Evolutionary conservation across 768 basidiomycete genomes (phyloP).

Genomic region (Cystobasidium tubakii): DNA sequence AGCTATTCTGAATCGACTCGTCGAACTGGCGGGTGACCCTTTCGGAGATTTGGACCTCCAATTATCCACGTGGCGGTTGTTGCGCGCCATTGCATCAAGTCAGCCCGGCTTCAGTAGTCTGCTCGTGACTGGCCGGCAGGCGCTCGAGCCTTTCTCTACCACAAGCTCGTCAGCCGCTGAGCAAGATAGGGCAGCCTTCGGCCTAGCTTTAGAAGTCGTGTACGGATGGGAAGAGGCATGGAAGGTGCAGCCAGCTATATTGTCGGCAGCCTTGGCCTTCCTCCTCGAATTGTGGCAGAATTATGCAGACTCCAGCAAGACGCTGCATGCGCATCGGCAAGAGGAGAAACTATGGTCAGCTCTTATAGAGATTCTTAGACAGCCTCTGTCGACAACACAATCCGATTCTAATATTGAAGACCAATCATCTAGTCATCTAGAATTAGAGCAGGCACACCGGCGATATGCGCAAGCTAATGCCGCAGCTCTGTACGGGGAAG

Average conservation of each 20-base stretch:
- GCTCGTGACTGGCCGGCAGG: conserved; percentile 67
- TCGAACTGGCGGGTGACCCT: conserved; percentile 37
- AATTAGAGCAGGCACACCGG: not conserved
- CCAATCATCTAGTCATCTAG: not conserved
- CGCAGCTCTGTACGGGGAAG: not conserved
- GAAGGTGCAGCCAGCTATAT: conserved; percentile 68
- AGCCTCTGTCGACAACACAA: not conserved
- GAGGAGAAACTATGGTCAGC: conserved; percentile 64
- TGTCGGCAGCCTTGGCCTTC: conserved; percentile 70
- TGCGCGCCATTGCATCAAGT: conserved; percentile 70
- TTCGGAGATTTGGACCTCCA: conserved; percentile 53
- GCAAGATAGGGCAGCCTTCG: conserved; percentile 59
- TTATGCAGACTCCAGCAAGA: conserved; percentile 63
- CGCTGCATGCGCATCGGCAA: conserved; percentile 58
- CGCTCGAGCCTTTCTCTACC: not conserved
- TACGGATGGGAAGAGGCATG: conserved; percentile 68
- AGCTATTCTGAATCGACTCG: conserved; percentile 33
- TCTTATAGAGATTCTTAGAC: conserved; percentile 38
- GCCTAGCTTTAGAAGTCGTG: conserved; percentile 63
- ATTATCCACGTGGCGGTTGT: conserved; percentile 74
- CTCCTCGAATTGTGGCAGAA: conserved; percentile 73
- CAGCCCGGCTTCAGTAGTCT: conserved; percentile 78
- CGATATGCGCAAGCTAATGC: not conserved
- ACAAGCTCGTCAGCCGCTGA: conserved; percentile 46
- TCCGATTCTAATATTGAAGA: not conserved